phyloP scores from a whole-genome alignment of 345 rosid genomes.

The Bretschneidera sinensis region DNA sequence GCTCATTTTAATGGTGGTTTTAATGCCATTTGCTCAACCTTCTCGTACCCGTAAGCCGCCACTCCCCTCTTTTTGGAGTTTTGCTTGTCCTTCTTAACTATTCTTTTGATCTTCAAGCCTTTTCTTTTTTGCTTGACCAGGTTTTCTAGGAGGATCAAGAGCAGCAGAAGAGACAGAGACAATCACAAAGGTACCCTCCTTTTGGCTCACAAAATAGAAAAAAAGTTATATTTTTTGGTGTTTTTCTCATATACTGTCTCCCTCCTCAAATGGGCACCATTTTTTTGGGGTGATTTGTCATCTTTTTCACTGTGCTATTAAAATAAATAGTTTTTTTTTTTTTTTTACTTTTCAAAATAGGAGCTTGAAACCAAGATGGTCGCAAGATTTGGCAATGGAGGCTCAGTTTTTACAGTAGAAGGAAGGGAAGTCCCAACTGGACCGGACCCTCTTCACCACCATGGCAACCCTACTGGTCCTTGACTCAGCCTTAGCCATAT shows the following conservation, averaged over 20 bases:
- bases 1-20: constrained; percentile 17
- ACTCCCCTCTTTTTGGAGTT: not conserved
- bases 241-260: too few relatives aligned
- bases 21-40: constrained; percentile 17
- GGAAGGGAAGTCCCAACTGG: constrained; percentile 57
- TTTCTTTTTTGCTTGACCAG: constrained; percentile 14
- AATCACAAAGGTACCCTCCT: constrained; percentile 12
- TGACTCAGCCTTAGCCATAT: not conserved
- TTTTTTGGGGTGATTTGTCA: too few relatives aligned
- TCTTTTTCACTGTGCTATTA: not conserved
- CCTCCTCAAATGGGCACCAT: too few relatives aligned
- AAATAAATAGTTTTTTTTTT: too few relatives aligned
- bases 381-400: constrained; percentile 5
- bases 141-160: constrained; percentile 12
- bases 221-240: too few relatives aligned
- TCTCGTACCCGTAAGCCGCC: constrained; percentile 22
- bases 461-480: constrained; percentile 32
- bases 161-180: constrained; percentile 3
- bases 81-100: not conserved
- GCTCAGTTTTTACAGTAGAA: constrained; percentile 4
- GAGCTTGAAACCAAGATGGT: constrained; percentile 11
- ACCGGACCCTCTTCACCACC: constrained; percentile 67
- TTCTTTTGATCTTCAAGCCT: not conserved
- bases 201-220: too few relatives aligned
- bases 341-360: constrained; percentile 10